Base-by-base conservation (phyloP, 2,329 filamentous ascomycete genomes). In the Diaporthe eres region DNA sequence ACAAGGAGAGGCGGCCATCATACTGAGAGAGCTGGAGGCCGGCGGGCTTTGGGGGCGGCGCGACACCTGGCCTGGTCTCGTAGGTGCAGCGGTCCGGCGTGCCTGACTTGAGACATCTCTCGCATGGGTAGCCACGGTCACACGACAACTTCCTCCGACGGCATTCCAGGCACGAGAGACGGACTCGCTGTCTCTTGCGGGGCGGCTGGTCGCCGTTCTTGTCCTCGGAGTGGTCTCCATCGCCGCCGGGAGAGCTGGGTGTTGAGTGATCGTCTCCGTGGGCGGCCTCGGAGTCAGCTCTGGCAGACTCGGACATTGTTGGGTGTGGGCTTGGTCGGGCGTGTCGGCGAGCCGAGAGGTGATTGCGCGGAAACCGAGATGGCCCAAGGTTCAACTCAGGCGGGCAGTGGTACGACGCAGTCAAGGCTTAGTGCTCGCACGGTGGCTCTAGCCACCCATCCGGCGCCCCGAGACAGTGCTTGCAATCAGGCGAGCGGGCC, bases 81-180 rank as follows among this genome's bases (percentile, higher is more conserved):
- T 91, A 92, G 77, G 87, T 90, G 83, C 90, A 92, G 22, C 88
- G 86, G 71, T 91, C 90, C 28, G 90, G 87, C 39, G 90, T 92
- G 79, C 89, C 90, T 76, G 89, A 91, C 83, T 91, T 91, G 82
- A 91, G 86, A 82, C 90, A 92, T 63, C 90, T 88, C 82, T 91
- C 89, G 80, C 90, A 92, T 34, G 90, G 90, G 79, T 91, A 87
- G 80, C 90, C 90, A 76, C 90, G 86, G 82, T 91, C 90, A 81
- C 90, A 92, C 37, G 90, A 91, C 51, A 92, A 85, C 84, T 92
- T 92, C 74, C 90, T 86, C 72, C 90, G 87, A 57, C 90, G 88
- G 79, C 90, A 92, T 79, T 91, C 90, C 57, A 92, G 86, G 77
- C 90, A 92, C 65, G 89, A 91, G 58, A 92, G 85, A 22, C 90